phyloP scores from a whole-genome alignment of 345 rosid species.

The Isatis tinctoria region DNA sequence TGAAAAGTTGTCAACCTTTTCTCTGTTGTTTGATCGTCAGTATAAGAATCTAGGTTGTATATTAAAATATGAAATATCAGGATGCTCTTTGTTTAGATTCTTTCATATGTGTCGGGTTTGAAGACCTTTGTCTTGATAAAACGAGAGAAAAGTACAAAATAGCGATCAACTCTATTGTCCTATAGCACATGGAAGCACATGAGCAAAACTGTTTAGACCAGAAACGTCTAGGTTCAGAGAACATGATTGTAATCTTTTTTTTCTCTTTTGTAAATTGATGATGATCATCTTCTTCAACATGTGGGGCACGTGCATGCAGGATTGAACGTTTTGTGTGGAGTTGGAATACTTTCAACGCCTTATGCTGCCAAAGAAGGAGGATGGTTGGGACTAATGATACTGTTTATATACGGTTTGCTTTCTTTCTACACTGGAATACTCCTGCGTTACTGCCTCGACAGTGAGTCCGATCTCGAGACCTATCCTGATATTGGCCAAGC shows the following conservation, averaged over 20 bases:
- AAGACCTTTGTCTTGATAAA: neutral
- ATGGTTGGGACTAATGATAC: conserved; percentile 69
- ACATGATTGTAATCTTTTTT: neutral
- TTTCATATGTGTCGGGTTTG: neutral
- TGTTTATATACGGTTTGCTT: conserved; percentile 58
- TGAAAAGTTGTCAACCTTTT: neutral
- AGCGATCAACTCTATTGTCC: conserved; percentile 21
- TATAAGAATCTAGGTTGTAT: neutral
- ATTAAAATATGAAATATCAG: neutral
- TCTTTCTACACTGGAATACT: conserved; percentile 93
- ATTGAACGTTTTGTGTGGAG: conserved; percentile 93
- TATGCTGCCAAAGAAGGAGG: conserved; percentile 97
- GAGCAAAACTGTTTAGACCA: neutral
- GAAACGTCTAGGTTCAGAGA: conserved; percentile 22
- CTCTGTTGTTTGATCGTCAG: neutral
- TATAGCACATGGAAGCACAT: conserved; percentile 23
- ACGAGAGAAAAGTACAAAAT: conserved; percentile 20
- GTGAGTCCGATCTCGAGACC: conserved; percentile 86
- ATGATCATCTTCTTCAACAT: conserved; percentile 1
- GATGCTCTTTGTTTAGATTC: neutral
- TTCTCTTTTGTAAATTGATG: neutral
- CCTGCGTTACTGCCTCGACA: conserved; percentile 76
- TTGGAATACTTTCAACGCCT: conserved; percentile 89
- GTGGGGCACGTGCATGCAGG: conserved; percentile 57
- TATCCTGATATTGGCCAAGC: conserved; percentile 98